phyloP scores from a whole-genome alignment of 192 early-diverging fungal species.

The Ramicandelaber brevisporus region DNA sequence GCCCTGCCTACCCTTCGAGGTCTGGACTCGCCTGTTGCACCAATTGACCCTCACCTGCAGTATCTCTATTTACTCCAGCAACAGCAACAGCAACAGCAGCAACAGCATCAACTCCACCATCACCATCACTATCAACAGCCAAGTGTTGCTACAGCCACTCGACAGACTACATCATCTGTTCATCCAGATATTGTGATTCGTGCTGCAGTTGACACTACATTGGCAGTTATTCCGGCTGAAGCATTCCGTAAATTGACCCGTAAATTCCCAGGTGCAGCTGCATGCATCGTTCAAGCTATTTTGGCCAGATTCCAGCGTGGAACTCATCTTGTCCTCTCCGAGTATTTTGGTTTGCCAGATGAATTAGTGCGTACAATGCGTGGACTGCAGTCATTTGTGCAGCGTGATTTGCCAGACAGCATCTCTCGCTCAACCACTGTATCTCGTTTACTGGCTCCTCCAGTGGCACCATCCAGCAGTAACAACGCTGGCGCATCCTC shows the following conservation, averaged over 20 bases:
- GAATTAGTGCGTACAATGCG: slow-evolving; percentile 67
- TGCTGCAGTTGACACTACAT: slow-evolving; percentile 65
- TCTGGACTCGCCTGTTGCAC: slow-evolving; percentile 4
- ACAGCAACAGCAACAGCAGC: slow-evolving; percentile 1
- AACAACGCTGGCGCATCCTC: not conserved
- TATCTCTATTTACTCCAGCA: slow-evolving; percentile 3
- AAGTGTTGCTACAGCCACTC: not conserved
- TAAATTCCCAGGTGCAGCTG: slow-evolving; percentile 76
- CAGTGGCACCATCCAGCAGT: not conserved
- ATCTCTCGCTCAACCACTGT: not conserved
- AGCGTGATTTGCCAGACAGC: slow-evolving; percentile 1
- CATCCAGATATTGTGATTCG: slow-evolving; percentile 51
- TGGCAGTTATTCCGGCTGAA: slow-evolving; percentile 80
- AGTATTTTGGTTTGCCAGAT: slow-evolving; percentile 64
- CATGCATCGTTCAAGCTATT: slow-evolving; percentile 90
- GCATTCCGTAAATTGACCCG: slow-evolving; percentile 72
- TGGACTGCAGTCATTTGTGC: slow-evolving; percentile 20
- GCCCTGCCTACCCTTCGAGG: not conserved
- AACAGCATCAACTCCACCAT: slow-evolving; percentile 1
- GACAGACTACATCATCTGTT: slow-evolving; percentile 1
- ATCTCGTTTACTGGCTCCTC: not conserved
- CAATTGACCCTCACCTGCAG: slow-evolving; percentile 3
- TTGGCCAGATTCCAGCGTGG: slow-evolving; percentile 87
- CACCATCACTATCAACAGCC: not conserved
- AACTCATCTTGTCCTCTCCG: slow-evolving; percentile 69